Conservation (phyloP, 345 rosid genomes). For the Salix exigua region DNA sequence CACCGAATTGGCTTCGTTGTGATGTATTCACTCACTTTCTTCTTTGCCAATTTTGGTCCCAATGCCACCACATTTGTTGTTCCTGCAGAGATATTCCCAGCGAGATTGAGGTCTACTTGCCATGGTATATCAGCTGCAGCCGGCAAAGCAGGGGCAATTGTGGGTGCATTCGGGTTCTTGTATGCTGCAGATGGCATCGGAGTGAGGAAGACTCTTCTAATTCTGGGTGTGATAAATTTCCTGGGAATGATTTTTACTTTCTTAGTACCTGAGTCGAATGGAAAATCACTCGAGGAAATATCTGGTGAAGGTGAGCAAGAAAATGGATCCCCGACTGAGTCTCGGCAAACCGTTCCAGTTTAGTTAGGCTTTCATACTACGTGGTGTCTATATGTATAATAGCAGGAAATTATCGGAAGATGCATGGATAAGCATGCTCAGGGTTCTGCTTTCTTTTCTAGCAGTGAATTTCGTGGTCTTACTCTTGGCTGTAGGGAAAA, state of each 20-base stretch:
- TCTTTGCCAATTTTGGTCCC: slow-evolving; percentile 80
- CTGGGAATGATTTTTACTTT: slow-evolving; percentile 40
- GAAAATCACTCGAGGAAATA: slow-evolving; percentile 55
- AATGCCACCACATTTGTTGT: slow-evolving; percentile 72
- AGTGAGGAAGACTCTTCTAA: slow-evolving; percentile 36
- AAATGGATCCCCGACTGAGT: background rate
- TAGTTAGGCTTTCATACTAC: background rate
- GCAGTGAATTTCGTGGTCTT: background rate
- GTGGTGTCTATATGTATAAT: background rate
- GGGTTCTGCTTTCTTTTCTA: background rate
- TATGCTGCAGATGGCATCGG: slow-evolving; percentile 47
- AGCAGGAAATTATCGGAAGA: background rate
- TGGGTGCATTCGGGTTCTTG: slow-evolving; percentile 70
- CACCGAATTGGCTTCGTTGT: slow-evolving; percentile 54
- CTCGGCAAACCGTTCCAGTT: slow-evolving; percentile 1
- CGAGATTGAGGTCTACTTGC: slow-evolving; percentile 71
- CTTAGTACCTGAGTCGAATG: slow-evolving; percentile 48
- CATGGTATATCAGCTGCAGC: slow-evolving; percentile 76
- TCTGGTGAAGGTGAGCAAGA: slow-evolving; percentile 45
- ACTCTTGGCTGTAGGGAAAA: background rate
- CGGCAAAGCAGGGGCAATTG: slow-evolving; percentile 67
- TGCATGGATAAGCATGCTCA: background rate
- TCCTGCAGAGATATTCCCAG: slow-evolving; percentile 79
- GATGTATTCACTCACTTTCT: slow-evolving; percentile 62
- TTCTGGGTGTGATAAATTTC: slow-evolving; percentile 38